These are phyloP conservation scores for Candida corydali DNA, from an alignment of 805 yeast genomes.

Conservation along the genomic window DNA sequence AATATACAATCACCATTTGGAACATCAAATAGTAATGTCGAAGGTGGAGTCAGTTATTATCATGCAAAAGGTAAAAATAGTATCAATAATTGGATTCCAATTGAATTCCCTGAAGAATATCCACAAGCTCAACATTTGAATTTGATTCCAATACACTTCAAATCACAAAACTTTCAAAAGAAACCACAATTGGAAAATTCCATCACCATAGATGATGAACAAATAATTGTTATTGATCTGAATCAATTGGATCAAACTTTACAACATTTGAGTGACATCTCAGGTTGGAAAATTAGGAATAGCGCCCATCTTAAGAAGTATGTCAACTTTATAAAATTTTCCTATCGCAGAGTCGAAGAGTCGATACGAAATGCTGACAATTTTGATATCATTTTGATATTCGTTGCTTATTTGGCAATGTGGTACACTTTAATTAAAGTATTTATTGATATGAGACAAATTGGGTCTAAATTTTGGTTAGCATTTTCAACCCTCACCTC, in stretches of 20 bases:
- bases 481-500: conserved; percentile 74
- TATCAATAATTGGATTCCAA: conserved; percentile 44
- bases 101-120: conserved; percentile 31
- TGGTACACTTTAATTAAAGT: conserved; percentile 73
- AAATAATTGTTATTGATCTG: conserved; percentile 35
- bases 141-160: conserved; percentile 56
- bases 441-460: conserved; percentile 67
- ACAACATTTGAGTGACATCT: conserved; percentile 19
- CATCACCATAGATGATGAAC: conserved; percentile 27
- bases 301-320: conserved; percentile 54
- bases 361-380: conserved; percentile 71
- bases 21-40: neutral
- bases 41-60: conserved; percentile 15
- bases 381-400: conserved; percentile 76
- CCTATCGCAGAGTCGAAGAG: conserved; percentile 36
- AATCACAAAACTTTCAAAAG: conserved; percentile 30
- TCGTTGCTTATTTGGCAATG: conserved; percentile 84
- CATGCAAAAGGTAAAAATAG: conserved; percentile 33
- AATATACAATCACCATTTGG: conserved; percentile 23
- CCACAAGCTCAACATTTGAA: conserved; percentile 2
- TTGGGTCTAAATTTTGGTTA: conserved; percentile 87
- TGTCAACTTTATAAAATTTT: conserved; percentile 45
- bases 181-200: conserved; percentile 37
- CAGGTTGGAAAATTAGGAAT: conserved; percentile 59
- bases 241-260: conserved; percentile 23